These are phyloP conservation scores for Zygoascus sp. DNA, from an alignment of 1,139 yeast species.

Conservation along the genomic window DNA sequence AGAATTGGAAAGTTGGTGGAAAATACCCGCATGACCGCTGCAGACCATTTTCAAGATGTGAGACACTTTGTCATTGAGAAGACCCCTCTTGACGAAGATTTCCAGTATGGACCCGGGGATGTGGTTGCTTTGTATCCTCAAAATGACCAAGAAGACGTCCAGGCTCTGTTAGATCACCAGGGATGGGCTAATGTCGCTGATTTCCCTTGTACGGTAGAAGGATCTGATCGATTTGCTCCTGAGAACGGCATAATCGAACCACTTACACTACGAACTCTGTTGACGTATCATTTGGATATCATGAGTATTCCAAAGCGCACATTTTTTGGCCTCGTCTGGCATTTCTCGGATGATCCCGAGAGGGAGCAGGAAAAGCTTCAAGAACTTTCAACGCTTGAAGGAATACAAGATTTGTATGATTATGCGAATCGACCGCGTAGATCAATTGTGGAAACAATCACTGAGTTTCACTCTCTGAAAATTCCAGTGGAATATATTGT, in stretches of 20 bases:
- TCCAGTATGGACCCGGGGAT: constrained; percentile 69
- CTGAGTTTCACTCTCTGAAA: constrained; percentile 68
- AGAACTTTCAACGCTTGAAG: constrained; percentile 67
- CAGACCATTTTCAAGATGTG: constrained; percentile 87
- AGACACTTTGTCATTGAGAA: constrained; percentile 52
- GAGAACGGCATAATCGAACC: constrained; percentile 57
- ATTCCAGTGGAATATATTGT: constrained; percentile 71
- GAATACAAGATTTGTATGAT: constrained; percentile 70
- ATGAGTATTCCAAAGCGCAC: constrained; percentile 79
- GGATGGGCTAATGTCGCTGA: constrained; percentile 73
- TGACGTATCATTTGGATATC: constrained; percentile 77
- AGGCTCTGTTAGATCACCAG: constrained; percentile 61
- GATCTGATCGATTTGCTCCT: not conserved
- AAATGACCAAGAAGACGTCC: constrained; percentile 62
- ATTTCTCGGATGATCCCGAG: constrained; percentile 58
- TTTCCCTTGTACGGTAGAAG: constrained; percentile 29
- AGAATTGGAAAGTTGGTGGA: constrained; percentile 41
- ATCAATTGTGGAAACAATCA: constrained; percentile 74
- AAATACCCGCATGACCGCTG: constrained; percentile 60
- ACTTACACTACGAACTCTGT: constrained; percentile 62
- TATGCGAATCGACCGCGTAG: constrained; percentile 90
- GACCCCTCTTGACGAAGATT: constrained; percentile 15
- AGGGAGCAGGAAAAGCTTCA: constrained; percentile 69
- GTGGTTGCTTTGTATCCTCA: constrained; percentile 71
- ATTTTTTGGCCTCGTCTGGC: constrained; percentile 62